A percentile compares a stretch with the other conserved stretches of the same genome.
phyloP scores from a whole-genome alignment of 139 green algal genomes.

The Pedinophyceae sp. region DNA sequence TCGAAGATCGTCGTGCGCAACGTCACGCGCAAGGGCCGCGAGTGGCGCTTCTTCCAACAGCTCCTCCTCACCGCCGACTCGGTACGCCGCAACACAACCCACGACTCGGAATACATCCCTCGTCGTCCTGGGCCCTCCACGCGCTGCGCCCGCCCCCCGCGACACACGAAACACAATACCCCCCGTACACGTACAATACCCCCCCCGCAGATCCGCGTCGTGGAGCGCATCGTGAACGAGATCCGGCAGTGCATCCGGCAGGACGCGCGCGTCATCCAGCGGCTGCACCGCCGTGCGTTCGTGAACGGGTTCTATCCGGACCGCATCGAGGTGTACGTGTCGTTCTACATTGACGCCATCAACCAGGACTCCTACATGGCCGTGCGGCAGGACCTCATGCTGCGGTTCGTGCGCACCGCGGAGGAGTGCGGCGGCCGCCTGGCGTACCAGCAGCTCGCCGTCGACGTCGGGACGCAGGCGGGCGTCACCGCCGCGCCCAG shows the following conservation, averaged over 20 bases:
- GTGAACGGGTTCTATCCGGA: background rate
- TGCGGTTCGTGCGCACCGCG: background rate
- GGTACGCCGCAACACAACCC: no score
- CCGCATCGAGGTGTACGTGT: background rate
- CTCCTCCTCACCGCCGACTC: background rate
- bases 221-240: background rate
- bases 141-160: no score
- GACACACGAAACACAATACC: no score
- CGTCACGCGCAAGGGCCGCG: conserved; percentile 1
- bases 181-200: no score
- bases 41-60: background rate
- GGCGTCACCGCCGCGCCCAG: no score
- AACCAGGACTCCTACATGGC: background rate
- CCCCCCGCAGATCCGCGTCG: no score
- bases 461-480: no score
- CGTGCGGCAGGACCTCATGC: background rate
- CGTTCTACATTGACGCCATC: conserved; percentile 2
- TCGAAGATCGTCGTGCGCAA: background rate
- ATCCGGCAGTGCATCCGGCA: background rate
- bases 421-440: no score
- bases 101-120: no score
- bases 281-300: conserved; percentile 1
- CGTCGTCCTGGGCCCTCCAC: no score
- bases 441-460: no score
- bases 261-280: conserved; percentile 2